Evolutionary conservation across 192 early-diverging fungal species (phyloP).

Genomic region (Backusella circina): DNA sequence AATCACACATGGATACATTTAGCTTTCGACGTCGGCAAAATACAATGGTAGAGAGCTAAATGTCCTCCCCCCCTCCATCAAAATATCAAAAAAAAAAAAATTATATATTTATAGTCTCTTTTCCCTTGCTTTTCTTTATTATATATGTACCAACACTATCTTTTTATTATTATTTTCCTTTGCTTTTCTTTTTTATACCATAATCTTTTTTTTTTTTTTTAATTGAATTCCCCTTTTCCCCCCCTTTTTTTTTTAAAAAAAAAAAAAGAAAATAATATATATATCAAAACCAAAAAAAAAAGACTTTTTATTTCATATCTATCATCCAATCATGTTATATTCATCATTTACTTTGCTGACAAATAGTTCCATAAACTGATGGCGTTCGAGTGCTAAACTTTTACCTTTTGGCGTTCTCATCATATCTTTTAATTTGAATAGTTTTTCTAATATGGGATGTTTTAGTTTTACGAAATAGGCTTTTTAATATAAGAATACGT

Average conservation of each 20-base stretch:
- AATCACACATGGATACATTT: not conserved
- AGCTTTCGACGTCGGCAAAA: not conserved
- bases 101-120: not conserved
- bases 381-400: slow-evolving; percentile 53
- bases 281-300: too few species aligned
- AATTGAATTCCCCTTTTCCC: not conserved
- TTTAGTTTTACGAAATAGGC: not conserved
- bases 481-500: not conserved
- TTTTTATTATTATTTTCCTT: not conserved
- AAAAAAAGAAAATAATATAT: not conserved
- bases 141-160: not conserved
- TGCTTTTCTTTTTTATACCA: not conserved
- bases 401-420: slow-evolving; percentile 58
- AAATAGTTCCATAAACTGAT: slow-evolving; percentile 55
- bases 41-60: not conserved
- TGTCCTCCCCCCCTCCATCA: not conserved
- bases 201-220: not conserved
- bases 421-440: slow-evolving; percentile 56
- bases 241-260: not conserved
- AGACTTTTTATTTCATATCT: not conserved
- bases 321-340: slow-evolving; percentile 38
- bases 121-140: not conserved
- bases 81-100: not conserved
- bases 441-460: slow-evolving; percentile 52
- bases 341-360: slow-evolving; percentile 56